Evolutionary conservation across 495 filamentous ascomycete genomes (phyloP), one percentile per base, ranked within the genome.

Genomic region (Physcia stellaris): DNA sequence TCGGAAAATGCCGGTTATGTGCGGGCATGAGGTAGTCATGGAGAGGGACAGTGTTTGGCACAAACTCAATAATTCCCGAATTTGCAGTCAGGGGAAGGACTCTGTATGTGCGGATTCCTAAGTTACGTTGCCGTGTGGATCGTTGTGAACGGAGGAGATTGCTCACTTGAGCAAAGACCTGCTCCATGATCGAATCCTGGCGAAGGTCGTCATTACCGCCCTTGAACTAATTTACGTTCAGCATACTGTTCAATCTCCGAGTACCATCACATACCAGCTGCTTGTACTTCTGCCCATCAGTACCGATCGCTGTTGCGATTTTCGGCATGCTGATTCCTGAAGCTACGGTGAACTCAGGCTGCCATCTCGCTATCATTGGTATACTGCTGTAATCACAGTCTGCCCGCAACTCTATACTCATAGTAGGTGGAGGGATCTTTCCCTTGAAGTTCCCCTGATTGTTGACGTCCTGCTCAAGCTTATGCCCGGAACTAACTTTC

Each of bases 101-200:
- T 54, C 94, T 94, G 67, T 99, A 99, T 1, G 90, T 94, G 22
- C 90, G 64, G 50, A 99, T 86, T 2, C 76, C 76, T 16, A 99
- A 67, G 45, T 88, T 82, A 2, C 90, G 80, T 49, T 92, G 86
- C 7, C 83, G 77, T 5, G 92, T 94, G 9, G 80, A 74, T 34
- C 80, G 74, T 48, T 94, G 81, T 18, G 80, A 78, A 58, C 81
- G 80, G 18, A 99, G 67, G 4, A 96, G 76, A 39, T 80, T 79
- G 50, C 81, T 93, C 21, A 95, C 90, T 69, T 94, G 83, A 34
- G 83, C 84, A 59, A 96, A 99, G 22, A 99, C 90, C 60, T 99
- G 90, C 56, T 96, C 92, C 92, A 99, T 99, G 61, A 99, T 99
- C 13, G 90, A 85, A 52, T 99, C 90, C 61, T 99, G 90, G n/a